These are phyloP conservation scores for Geranium rotundifolium DNA, from an alignment of 345 rosid genomes.

Conservation along the genomic window DNA sequence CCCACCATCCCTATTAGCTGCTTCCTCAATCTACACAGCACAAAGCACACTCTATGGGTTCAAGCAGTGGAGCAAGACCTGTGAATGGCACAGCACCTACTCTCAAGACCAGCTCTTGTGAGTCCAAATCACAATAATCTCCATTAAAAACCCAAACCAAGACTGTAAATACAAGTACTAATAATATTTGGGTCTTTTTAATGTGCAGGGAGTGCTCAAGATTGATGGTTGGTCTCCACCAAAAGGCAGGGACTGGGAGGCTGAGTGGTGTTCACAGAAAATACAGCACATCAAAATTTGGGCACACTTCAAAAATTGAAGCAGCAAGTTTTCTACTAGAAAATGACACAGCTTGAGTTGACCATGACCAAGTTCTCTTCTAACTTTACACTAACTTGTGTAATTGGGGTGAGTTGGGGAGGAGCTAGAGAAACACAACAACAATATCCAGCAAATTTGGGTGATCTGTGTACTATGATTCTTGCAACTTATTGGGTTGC, in stretches of 20 bases:
- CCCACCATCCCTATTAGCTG: slow-evolving; percentile 75
- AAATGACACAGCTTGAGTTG: too few relatives aligned
- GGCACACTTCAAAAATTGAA: slow-evolving; percentile 52
- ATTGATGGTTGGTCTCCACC: slow-evolving; percentile 54
- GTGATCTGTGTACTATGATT: too few relatives aligned
- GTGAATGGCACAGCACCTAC: slow-evolving; percentile 57
- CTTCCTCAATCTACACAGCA: slow-evolving; percentile 71
- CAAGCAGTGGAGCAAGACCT: slow-evolving; percentile 67
- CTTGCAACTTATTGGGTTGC: too few relatives aligned
- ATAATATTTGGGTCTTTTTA: background rate
- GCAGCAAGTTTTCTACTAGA: slow-evolving; percentile 44
- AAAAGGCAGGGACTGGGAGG: slow-evolving; percentile 55
- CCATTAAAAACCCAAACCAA: background rate
- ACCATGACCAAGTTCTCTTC: background rate
- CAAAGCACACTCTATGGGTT: slow-evolving; percentile 54
- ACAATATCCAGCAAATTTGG: too few relatives aligned
- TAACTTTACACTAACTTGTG: background rate
- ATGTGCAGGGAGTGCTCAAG: slow-evolving; percentile 61
- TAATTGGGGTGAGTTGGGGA: background rate
- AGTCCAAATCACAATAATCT: slow-evolving; percentile 12
- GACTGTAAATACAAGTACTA: too few relatives aligned
- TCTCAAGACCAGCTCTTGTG: slow-evolving; percentile 66
- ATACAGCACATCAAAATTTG: slow-evolving; percentile 59
- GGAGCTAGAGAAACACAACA: too few relatives aligned
- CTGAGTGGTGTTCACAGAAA: slow-evolving; percentile 82